Percentiles rank a stretch among this genome's conserved stretches.
Conservation (phyloP, 2,329 filamentous ascomycete species). For the Colletotrichum echinochloae region DNA sequence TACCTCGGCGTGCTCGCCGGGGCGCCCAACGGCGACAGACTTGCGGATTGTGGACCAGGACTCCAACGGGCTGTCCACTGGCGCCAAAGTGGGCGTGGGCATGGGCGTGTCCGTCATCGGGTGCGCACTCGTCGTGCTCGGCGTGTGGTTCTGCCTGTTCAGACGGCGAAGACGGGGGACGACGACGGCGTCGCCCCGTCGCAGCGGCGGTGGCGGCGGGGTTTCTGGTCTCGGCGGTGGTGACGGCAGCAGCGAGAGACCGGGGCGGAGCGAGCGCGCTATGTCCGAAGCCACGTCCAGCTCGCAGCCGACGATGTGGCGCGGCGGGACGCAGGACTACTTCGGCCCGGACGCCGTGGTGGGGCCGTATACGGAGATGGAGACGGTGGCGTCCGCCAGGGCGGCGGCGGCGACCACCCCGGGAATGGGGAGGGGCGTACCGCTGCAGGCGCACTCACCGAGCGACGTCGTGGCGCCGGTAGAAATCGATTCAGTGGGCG, state of each 20-base stretch:
- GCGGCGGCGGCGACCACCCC: conserved; percentile 47
- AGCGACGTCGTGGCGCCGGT: conserved; percentile 64
- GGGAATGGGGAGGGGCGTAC: conserved; percentile 53
- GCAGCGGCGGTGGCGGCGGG: conserved; percentile 20
- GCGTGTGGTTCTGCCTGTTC: conserved; percentile 62
- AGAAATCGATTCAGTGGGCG: conserved; percentile 61
- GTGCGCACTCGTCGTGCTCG: conserved; percentile 54
- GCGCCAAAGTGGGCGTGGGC: conserved; percentile 69
- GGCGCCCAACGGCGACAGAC: conserved; percentile 50
- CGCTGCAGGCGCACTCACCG: conserved; percentile 58
- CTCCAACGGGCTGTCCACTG: conserved; percentile 54
- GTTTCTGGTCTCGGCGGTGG: conserved; percentile 37
- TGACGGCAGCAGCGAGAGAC: conserved; percentile 39
- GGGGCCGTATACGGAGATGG: conserved; percentile 60
- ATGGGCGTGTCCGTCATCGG: conserved; percentile 62
- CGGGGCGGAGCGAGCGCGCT: conserved; percentile 33
- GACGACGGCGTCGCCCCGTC: conserved; percentile 22
- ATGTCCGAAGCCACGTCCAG: conserved; percentile 51
- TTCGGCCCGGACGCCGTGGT: conserved; percentile 57
- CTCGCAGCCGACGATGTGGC: conserved; percentile 44
- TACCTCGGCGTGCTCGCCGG: conserved; percentile 55
- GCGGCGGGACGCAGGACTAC: conserved; percentile 55
- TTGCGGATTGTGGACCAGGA: conserved; percentile 42
- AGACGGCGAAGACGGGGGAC: conserved; percentile 50
- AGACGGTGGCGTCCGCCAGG: conserved; percentile 41